Conservation (phyloP, 2,329 filamentous ascomycete genomes). For the Phyllosticta capitalensis region DNA sequence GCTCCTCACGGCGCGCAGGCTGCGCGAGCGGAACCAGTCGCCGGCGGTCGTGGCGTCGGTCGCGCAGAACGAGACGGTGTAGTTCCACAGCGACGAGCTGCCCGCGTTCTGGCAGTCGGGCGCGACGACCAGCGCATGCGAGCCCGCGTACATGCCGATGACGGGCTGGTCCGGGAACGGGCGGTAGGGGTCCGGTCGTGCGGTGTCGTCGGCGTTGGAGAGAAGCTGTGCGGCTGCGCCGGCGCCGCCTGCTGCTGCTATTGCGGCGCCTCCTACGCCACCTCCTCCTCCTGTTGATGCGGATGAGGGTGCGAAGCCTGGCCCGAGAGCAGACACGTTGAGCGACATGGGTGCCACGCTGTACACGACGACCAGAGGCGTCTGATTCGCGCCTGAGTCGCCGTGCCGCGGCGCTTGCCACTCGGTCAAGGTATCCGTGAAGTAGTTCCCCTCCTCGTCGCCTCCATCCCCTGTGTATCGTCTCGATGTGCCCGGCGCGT, state of each 20-base stretch:
- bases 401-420: slow-evolving; percentile 13
- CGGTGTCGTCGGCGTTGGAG: neutral
- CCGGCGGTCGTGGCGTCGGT: slow-evolving; percentile 14
- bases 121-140: slow-evolving; percentile 17
- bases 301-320: neutral
- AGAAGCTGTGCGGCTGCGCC: neutral
- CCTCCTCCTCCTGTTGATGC: too few relatives aligned
- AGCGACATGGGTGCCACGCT: slow-evolving; percentile 9
- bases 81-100: slow-evolving; percentile 17
- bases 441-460: neutral
- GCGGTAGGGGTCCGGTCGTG: neutral
- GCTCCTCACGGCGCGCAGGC: slow-evolving; percentile 15
- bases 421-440: slow-evolving; percentile 4
- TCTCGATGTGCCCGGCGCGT: slow-evolving; percentile 3
- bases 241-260: neutral
- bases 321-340: neutral
- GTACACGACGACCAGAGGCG: slow-evolving; percentile 18
- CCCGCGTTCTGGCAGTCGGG: slow-evolving; percentile 16
- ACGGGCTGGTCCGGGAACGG: neutral
- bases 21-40: slow-evolving; percentile 14
- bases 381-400: slow-evolving; percentile 3
- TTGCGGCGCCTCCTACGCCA: neutral
- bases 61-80: slow-evolving; percentile 19
- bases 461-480: slow-evolving; percentile 1
- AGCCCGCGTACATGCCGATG: slow-evolving; percentile 16